Evolutionary conservation across 139 green algal genomes (phyloP).

Genomic region (Haematococcus sp.): DNA sequence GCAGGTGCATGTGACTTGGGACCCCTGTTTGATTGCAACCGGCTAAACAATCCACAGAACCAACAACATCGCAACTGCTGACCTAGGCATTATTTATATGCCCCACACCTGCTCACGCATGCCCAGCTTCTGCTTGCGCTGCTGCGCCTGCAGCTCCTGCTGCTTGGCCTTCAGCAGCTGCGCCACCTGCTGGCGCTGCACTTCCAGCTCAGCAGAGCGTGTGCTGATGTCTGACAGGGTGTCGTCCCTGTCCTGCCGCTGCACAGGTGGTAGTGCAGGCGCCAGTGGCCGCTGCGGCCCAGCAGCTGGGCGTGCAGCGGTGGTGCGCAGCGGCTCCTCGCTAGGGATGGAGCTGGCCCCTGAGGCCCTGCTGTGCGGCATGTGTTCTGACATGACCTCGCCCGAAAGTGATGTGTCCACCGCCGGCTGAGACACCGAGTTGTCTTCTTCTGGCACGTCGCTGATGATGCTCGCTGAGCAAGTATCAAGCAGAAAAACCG

Average conservation of each 20-base stretch:
- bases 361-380: background rate
- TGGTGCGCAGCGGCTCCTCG: background rate
- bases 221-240: slow-evolving; percentile 16
- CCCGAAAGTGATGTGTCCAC: no score
- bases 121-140: slow-evolving; percentile 13
- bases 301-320: background rate
- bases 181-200: slow-evolving; percentile 6
- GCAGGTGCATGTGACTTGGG: background rate
- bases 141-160: slow-evolving; percentile 7
- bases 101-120: no score
- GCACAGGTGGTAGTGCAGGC: background rate
- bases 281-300: background rate
- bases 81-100: no score
- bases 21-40: no score
- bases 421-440: no score
- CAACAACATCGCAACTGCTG: no score
- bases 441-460: no score
- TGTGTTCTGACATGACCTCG: no score
- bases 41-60: no score
- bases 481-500: no score
- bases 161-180: slow-evolving; percentile 4
- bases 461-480: no score
- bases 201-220: slow-evolving; percentile 21
- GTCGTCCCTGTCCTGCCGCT: slow-evolving; percentile 7
- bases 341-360: background rate